These are phyloP conservation scores for Colletotrichum euphorbiae DNA, from an alignment of 2,329 filamentous ascomycete species.

Conservation along the genomic window DNA sequence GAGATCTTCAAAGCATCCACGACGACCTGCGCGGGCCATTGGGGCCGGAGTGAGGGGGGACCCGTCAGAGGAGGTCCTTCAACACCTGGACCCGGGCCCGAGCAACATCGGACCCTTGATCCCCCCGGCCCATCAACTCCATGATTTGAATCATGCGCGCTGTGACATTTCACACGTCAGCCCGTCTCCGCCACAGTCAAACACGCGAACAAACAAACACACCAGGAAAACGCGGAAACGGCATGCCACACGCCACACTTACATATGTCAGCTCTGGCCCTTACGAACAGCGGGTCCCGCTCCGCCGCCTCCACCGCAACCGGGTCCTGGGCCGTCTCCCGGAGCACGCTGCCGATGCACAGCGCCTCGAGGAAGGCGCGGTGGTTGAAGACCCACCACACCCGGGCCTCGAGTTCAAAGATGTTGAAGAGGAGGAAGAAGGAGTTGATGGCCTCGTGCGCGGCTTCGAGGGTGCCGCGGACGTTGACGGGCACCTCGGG, in stretches of 20 bases:
- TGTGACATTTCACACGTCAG: slow-evolving; percentile 44
- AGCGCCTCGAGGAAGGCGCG: slow-evolving; percentile 81
- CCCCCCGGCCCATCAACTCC: slow-evolving; percentile 66
- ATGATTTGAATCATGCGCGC: slow-evolving; percentile 74
- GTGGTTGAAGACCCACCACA: slow-evolving; percentile 90
- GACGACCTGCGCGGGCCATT: neutral
- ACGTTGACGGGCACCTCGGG: slow-evolving; percentile 73
- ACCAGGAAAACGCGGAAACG: neutral
- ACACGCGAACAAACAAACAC: neutral
- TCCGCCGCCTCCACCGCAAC: slow-evolving; percentile 58
- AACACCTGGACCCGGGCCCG: slow-evolving; percentile 69
- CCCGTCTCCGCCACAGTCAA: neutral
- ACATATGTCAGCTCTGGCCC: slow-evolving; percentile 72
- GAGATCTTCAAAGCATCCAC: slow-evolving; percentile 11
- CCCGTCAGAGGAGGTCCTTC: slow-evolving; percentile 60
- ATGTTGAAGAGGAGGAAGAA: slow-evolving; percentile 80
- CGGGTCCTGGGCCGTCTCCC: slow-evolving; percentile 61
- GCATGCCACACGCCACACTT: slow-evolving; percentile 46
- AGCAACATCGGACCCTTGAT: slow-evolving; percentile 69
- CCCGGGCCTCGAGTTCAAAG: slow-evolving; percentile 77
- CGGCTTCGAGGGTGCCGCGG: slow-evolving; percentile 77
- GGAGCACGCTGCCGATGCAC: slow-evolving; percentile 72
- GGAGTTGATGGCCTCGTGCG: slow-evolving; percentile 77
- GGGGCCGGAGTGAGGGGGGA: neutral
- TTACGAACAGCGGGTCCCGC: slow-evolving; percentile 69